Conservation (phyloP, 169 alveolate genomes). For the Pseudocohnilembus persalinus region DNA sequence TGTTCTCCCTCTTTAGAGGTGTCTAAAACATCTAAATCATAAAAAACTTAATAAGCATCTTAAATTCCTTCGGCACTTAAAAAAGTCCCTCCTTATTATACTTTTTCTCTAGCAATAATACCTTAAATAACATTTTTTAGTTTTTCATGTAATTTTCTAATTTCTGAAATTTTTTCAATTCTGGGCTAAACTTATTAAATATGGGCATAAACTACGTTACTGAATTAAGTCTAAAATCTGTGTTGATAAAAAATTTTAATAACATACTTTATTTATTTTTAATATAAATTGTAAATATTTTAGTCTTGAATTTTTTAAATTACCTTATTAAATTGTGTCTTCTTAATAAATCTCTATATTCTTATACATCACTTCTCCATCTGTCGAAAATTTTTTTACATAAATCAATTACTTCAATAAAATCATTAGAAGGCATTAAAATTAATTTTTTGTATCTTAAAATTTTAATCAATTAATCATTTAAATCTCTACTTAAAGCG, state of each 20-base stretch:
- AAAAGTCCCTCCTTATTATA: conserved; percentile 56
- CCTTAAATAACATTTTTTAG: conserved; percentile 86
- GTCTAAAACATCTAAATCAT: conserved; percentile 80
- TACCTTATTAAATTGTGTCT: too few relatives aligned
- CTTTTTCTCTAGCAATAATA: conserved; percentile 64
- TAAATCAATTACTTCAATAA: conserved; percentile 77
- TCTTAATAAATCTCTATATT: too few relatives aligned
- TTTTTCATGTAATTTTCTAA: conserved; percentile 93
- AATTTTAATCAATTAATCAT: conserved; percentile 77
- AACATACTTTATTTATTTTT: too few relatives aligned
- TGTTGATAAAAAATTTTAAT: too few relatives aligned
- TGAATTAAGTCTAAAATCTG: too few relatives aligned
- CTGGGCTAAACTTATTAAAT: too few relatives aligned
- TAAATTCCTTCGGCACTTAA: conserved; percentile 82
- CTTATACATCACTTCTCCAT: conserved; percentile 87
- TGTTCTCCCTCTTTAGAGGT: conserved; percentile 83
- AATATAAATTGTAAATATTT: conserved; percentile 87
- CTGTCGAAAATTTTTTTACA: conserved; percentile 88
- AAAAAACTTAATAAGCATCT: conserved; percentile 81
- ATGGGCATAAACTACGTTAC: too few relatives aligned
- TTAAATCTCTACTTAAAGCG: conserved; percentile 91
- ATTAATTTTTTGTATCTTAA: conserved; percentile 75
- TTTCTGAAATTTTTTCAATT: conserved; percentile 88
- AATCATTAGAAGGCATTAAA: conserved; percentile 86
- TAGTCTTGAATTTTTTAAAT: conserved; percentile 24